phyloP scores from a whole-genome alignment of 306 rosid species.

The Malus sieversii region DNA sequence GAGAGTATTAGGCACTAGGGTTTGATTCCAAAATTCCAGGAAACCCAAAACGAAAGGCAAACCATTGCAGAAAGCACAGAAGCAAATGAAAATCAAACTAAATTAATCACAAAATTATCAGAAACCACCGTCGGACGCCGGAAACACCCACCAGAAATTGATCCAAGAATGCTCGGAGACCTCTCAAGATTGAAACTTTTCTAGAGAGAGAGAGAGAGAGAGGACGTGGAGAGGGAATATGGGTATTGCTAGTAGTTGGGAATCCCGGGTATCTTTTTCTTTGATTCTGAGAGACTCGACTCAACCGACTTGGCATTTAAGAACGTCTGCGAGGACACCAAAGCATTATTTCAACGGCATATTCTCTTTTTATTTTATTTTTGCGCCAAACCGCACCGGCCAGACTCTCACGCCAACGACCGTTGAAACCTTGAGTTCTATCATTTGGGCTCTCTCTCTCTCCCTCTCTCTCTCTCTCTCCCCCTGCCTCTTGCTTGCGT shows the following conservation, averaged over 20 bases:
- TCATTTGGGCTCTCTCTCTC: neutral
- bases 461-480: neutral
- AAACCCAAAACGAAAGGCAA: neutral
- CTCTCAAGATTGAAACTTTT: neutral
- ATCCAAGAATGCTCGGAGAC: neutral
- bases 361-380: neutral
- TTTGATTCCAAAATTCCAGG: neutral
- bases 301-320: conserved; percentile 26
- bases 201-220: neutral
- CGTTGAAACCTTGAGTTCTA: neutral
- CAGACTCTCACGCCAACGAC: neutral
- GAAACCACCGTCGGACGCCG: neutral
- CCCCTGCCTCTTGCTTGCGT: neutral
- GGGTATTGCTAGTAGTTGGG: neutral
- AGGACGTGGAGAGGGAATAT: neutral
- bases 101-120: neutral
- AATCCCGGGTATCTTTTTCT: neutral
- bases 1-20: neutral
- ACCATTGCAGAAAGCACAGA: neutral
- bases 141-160: conserved; percentile 5
- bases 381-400: neutral
- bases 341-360: conserved; percentile 8
- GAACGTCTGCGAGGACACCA: conserved; percentile 33
- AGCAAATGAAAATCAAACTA: neutral
- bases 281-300: neutral